Percentiles rank a stretch among this genome's conserved stretches.
Evolutionary conservation across 2,329 filamentous ascomycete genomes (phyloP).

Genomic region (Aspergillus uvarum): DNA sequence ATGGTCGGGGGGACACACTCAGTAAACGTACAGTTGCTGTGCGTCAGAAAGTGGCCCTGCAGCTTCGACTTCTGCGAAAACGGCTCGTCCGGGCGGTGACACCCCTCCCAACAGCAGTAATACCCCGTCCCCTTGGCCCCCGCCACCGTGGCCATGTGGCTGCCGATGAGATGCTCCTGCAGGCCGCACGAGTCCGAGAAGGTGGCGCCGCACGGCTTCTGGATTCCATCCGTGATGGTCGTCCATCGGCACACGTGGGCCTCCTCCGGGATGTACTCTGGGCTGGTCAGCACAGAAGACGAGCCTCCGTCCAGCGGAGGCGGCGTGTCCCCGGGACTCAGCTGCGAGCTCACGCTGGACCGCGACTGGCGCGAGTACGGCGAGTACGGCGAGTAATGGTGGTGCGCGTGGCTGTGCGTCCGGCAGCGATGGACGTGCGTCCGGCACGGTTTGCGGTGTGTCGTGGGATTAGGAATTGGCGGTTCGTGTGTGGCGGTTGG

Average conservation of each 20-base stretch:
- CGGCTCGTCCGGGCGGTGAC: conserved; percentile 43
- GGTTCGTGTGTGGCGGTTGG: neutral
- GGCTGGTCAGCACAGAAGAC: conserved; percentile 39
- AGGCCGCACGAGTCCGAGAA: conserved; percentile 39
- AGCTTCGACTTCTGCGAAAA: conserved; percentile 49
- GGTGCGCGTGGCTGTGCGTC: conserved; percentile 33
- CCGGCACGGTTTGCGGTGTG: conserved; percentile 29
- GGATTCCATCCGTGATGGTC: conserved; percentile 26
- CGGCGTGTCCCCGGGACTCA: conserved; percentile 40
- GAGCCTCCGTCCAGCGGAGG: conserved; percentile 36
- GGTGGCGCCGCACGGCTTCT: conserved; percentile 34
- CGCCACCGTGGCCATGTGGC: conserved; percentile 39
- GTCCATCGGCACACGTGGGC: conserved; percentile 43
- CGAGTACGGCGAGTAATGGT: conserved; percentile 36
- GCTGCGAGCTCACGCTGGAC: conserved; percentile 39
- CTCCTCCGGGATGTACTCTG: conserved; percentile 36
- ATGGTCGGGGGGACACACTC: neutral
- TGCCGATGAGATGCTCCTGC: conserved; percentile 41
- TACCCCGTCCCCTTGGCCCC: conserved; percentile 43
- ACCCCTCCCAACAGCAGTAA: conserved; percentile 47
- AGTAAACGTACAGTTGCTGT: conserved; percentile 42
- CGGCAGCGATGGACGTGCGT: conserved; percentile 35
- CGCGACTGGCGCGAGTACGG: conserved; percentile 38
- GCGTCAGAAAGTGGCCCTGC: conserved; percentile 46
- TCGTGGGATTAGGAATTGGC: neutral